These are phyloP conservation scores for Dactylonectria estremocensis DNA, from an alignment of 2,329 filamentous ascomycete genomes.

Conservation along the genomic window DNA sequence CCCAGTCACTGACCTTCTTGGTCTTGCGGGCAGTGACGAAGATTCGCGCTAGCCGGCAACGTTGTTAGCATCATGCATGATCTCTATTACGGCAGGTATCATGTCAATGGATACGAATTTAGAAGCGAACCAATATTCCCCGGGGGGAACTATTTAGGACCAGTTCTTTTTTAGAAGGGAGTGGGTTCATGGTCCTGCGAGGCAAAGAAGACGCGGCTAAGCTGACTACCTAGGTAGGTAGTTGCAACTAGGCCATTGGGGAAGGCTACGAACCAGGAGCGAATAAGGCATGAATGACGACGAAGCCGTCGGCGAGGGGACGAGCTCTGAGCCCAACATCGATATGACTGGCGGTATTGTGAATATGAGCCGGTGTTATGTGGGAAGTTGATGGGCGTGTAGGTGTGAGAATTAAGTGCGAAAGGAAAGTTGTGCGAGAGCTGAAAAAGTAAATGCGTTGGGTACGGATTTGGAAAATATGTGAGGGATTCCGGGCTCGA, in stretches of 20 bases:
- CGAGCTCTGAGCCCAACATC: background rate
- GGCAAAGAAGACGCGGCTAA: background rate
- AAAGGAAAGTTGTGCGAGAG: background rate
- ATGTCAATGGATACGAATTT: conserved; percentile 1
- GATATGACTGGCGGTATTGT: background rate
- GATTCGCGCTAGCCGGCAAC: conserved; percentile 28
- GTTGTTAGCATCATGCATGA: conserved; percentile 19
- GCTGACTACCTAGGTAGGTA: background rate
- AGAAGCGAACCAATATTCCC: background rate
- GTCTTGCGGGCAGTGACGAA: conserved; percentile 26
- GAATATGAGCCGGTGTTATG: background rate
- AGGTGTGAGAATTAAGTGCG: background rate
- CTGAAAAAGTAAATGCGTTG: background rate
- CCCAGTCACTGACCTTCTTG: conserved; percentile 24
- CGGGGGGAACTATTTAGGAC: too few relatives aligned
- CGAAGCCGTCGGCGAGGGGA: background rate
- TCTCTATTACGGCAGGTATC: conserved; percentile 1
- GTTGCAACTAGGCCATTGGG: too few relatives aligned
- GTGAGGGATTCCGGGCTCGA: background rate
- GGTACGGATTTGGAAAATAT: background rate
- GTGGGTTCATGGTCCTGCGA: background rate
- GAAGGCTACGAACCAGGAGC: conserved; percentile 34
- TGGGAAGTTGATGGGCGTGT: background rate
- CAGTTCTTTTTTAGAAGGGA: background rate
- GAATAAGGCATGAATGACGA: conserved; percentile 34